A percentile compares a stretch with the other conserved stretches of the same genome.
Evolutionary conservation across 1,284 basidiomycete species (phyloP).

Genomic region (Pseudozyma flocculosa): DNA sequence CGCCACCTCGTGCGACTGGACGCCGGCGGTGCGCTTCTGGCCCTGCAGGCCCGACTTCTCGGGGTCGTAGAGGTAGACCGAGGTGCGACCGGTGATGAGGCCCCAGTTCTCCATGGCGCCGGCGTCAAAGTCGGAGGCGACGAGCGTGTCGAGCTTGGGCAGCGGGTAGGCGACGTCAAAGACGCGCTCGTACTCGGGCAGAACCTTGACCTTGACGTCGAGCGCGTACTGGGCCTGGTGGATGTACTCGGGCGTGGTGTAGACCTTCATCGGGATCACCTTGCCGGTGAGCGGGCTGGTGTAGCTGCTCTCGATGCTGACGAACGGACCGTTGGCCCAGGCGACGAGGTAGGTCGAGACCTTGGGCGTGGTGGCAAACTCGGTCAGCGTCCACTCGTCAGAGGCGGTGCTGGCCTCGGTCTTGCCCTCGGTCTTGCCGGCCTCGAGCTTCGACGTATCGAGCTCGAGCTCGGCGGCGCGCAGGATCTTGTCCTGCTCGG

Average conservation of each 20-base stretch:
- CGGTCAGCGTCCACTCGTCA: constrained; percentile 57
- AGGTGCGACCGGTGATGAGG: constrained; percentile 85
- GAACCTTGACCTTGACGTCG: constrained; percentile 80
- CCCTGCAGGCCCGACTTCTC: constrained; percentile 73
- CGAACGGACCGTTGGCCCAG: constrained; percentile 82
- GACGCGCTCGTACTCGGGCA: constrained; percentile 86
- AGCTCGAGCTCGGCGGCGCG: constrained; percentile 68
- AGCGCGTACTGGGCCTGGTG: constrained; percentile 75
- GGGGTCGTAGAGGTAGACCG: constrained; percentile 78
- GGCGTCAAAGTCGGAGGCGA: constrained; percentile 74
- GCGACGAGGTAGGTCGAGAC: constrained; percentile 92
- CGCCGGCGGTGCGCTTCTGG: constrained; percentile 76
- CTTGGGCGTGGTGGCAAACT: constrained; percentile 58
- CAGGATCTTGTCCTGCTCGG: constrained; percentile 49
- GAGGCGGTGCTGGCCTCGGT: constrained; percentile 41
- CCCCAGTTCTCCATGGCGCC: constrained; percentile 89
- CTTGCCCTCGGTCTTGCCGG: constrained; percentile 58
- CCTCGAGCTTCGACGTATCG: constrained; percentile 63
- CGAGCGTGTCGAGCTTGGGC: constrained; percentile 67
- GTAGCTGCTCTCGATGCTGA: constrained; percentile 73
- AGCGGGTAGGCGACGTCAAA: constrained; percentile 88
- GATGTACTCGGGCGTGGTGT: constrained; percentile 79
- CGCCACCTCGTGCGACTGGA: constrained; percentile 74
- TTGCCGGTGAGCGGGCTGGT: constrained; percentile 78
- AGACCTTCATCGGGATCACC: constrained; percentile 79